A percentile compares a stretch with the other conserved stretches of the same genome.
Evolutionary conservation across 768 basidiomycete species (phyloP).

Genomic region (Suillus subaureus): DNA sequence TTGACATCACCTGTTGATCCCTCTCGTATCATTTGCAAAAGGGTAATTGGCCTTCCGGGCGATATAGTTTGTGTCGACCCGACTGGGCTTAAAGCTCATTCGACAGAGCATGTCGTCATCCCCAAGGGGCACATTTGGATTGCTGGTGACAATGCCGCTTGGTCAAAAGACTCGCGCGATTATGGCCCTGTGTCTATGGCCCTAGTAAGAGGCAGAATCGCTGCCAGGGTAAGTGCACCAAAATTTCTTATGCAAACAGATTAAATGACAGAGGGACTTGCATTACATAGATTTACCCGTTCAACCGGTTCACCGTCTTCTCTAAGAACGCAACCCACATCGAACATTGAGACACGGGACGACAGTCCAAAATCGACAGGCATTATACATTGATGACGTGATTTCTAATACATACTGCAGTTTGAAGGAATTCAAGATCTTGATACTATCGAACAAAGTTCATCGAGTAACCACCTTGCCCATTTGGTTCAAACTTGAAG

Average conservation of each 20-base stretch:
- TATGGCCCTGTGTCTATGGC: slow-evolving; percentile 92
- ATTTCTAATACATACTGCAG: neutral
- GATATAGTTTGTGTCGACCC: slow-evolving; percentile 91
- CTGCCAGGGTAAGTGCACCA: slow-evolving; percentile 55
- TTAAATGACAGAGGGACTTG: slow-evolving; percentile 8
- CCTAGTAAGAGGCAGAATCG: slow-evolving; percentile 68
- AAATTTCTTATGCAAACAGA: neutral
- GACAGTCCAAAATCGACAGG: neutral
- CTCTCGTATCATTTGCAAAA: slow-evolving; percentile 76
- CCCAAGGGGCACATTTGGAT: slow-evolving; percentile 92
- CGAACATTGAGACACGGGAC: slow-evolving; percentile 12
- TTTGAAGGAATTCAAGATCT: neutral
- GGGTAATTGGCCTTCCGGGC: slow-evolving; percentile 87
- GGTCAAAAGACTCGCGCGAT: slow-evolving; percentile 85
- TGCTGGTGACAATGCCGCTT: slow-evolving; percentile 82
- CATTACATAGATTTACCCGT: slow-evolving; percentile 31
- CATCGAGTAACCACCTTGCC: slow-evolving; percentile 94
- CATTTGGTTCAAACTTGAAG: slow-evolving; percentile 94
- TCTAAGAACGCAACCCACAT: slow-evolving; percentile 20
- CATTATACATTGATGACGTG: neutral
- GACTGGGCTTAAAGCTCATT: slow-evolving; percentile 61
- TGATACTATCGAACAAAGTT: slow-evolving; percentile 64
- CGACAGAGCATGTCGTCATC: slow-evolving; percentile 72
- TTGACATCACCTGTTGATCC: slow-evolving; percentile 73
- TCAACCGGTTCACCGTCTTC: slow-evolving; percentile 31